Base-by-base conservation (phyloP, 495 filamentous ascomycete species). In the Astrothelium subdiscretum region DNA sequence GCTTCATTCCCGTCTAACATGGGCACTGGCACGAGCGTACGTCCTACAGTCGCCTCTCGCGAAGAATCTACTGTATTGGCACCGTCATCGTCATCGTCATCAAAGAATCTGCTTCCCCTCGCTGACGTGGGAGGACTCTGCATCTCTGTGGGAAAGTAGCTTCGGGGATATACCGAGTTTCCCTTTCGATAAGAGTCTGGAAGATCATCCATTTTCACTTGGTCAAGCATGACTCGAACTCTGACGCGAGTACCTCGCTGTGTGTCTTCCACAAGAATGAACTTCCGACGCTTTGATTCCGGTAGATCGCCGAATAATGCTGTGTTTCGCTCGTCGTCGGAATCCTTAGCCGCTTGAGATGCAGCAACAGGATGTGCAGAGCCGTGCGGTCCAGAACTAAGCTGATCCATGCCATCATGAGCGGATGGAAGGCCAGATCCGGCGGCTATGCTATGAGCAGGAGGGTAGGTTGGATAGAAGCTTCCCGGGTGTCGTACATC, bases 201-300 rank as follows among this genome's bases (percentile, higher is more conserved):
- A 64, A 97, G 91, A 72, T 97, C 92, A 65, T 89, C 84, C 74
- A 94, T 92, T 63, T 96, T 86, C 59, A 96, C 90, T 20, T 84
- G 82, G 62, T 96, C 90, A 27, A 97, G 81, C 65, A 86, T 90
- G 32, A 96, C 90, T 62, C 90, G 85, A 40, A 97, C 91, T 5
- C 94, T 84, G 10, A 95, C 83, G 54, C 91, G 86, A 32, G 80
- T 80, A 43, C 85, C 83, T 57, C 90, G 86, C 58, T 89, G 87
- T 18, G 80, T 81, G 72, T 97, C 94, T 63, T 96, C 90, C 26
- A 98, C 91, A 2, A 96, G 83, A 67, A 98, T 95, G 72, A 97
- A 97, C 72, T 96, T 98, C 66, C 92, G 87, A 60, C 87, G 89
- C 74, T 95, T 96, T 59, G 85, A 84, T 59, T 90, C 88, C 1